Percentiles rank a stretch among this genome's conserved stretches.
phyloP scores from a whole-genome alignment of 2,329 filamentous ascomycete species.

The Aureobasidium sp. region DNA sequence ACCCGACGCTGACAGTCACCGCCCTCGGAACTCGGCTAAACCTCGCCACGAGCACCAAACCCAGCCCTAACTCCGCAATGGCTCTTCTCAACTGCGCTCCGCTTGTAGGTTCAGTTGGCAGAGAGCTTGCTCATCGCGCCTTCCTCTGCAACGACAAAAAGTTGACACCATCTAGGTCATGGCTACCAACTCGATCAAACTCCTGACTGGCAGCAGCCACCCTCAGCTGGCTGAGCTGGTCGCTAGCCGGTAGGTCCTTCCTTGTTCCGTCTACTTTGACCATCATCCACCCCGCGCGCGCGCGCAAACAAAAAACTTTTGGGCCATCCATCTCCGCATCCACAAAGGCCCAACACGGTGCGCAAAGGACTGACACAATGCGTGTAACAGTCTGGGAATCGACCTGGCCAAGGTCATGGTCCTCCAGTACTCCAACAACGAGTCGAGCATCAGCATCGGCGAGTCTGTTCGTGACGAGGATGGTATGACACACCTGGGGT shows the following conservation, averaged over 20 bases:
- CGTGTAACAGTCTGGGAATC: constrained; percentile 54
- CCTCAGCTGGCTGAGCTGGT: constrained; percentile 62
- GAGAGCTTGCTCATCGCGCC: neutral
- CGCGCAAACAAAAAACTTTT: constrained; percentile 3
- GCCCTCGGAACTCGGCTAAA: neutral
- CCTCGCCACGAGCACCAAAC: neutral
- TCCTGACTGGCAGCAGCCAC: constrained; percentile 67
- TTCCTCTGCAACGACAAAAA: neutral
- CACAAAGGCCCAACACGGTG: neutral
- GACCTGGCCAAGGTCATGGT: constrained; percentile 71
- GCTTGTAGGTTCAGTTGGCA: neutral
- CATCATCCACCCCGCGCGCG: neutral
- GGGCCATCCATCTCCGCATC: neutral
- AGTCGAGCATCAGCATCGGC: constrained; percentile 85
- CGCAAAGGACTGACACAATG: constrained; percentile 9
- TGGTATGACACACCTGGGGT: constrained; percentile 41
- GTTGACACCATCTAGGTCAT: constrained; percentile 33
- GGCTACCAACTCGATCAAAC: constrained; percentile 66
- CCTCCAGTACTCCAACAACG: constrained; percentile 78
- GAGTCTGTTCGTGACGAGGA: constrained; percentile 96
- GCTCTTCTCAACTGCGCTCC: neutral
- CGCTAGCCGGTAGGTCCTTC: constrained; percentile 48
- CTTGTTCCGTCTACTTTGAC: neutral
- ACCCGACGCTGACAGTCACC: neutral
- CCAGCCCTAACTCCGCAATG: neutral